Evolutionary conservation across 148 eudicot species (phyloP), one percentile per base, ranked within the genome.

Genomic region (Heliosperma pusillum): DNA sequence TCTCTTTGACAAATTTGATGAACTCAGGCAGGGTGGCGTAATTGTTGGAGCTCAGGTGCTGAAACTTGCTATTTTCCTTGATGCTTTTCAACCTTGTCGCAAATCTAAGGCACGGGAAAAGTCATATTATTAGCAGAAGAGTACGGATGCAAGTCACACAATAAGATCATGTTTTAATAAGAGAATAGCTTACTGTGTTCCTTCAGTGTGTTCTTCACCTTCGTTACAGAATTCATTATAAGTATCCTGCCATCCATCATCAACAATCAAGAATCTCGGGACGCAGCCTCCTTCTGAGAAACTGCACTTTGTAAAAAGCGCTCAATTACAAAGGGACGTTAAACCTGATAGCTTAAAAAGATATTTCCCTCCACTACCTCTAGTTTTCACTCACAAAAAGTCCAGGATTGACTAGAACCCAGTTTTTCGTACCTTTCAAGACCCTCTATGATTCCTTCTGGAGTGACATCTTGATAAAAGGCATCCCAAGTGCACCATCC

Each of bases 401-500:
- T 40, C 56, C 1, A 13, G 59, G 27, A 59, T 52, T 10, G 57
- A 59, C 53, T 57, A 64, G 57, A 61, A 33, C 27, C 36, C 57
- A 56, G 20, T n/a, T 29, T 52, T 71, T 30, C 62, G 44, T 80
- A 86, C 91, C 91, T 88, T 77, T 86, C 79, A 73, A 88, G 87
- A 63, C 89, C 89, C 70, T 82, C 80, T 66, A 72, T 77, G 80
- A 88, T 83, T 73, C 86, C 87, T 63, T 86, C 83, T 7, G 89
- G 87, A 50, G 71, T 74, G 76, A 88, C 89, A 73, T 86, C 86
- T 72, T 84, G 86, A 80, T 88, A 86, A 76, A 88, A 88, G 42
- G 91, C 91, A 77, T 88, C 91, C 91, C 91, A 88, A 63, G 88
- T 88, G 80, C 91, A 88, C 91, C 89, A 88, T 5, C 91, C 91